Percentiles rank a stretch among this genome's conserved stretches.
Conservation (phyloP, 2,329 filamentous ascomycete genomes). For the Capronia americana region DNA sequence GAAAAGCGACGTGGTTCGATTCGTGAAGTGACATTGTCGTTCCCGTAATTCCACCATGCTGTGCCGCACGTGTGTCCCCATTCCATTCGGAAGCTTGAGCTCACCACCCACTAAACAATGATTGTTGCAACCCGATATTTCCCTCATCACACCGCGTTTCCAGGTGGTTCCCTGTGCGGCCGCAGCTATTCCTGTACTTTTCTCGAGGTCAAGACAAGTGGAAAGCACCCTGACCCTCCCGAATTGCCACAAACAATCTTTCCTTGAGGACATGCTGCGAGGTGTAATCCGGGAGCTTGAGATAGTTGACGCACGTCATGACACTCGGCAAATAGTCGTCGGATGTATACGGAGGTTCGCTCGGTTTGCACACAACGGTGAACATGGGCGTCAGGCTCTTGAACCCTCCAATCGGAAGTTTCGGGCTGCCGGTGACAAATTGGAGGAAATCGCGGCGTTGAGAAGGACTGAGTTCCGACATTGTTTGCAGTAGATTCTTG, state of each 20-base stretch:
- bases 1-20: too few species aligned
- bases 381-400: slow-evolving; percentile 98
- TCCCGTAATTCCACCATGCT: background rate
- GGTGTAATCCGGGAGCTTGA: slow-evolving; percentile 96
- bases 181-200: background rate
- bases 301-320: slow-evolving; percentile 99
- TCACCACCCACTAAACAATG: background rate
- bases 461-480: slow-evolving; percentile 79
- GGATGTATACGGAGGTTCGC: slow-evolving; percentile 87
- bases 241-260: slow-evolving; percentile 83
- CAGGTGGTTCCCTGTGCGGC: background rate
- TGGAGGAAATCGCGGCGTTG: slow-evolving; percentile 93
- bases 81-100: slow-evolving; percentile 1
- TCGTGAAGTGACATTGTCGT: background rate
- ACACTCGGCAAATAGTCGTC: slow-evolving; percentile 99
- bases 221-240: slow-evolving; percentile 96
- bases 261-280: slow-evolving; percentile 75
- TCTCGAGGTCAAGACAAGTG: slow-evolving; percentile 73
- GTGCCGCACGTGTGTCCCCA: background rate
- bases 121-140: background rate
- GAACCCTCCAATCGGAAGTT: slow-evolving; percentile 97
- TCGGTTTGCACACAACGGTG: slow-evolving; percentile 98
- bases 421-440: slow-evolving; percentile 96
- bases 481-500: slow-evolving; percentile 87
- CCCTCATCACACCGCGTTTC: background rate